Conservation (phyloP, 2,329 filamentous ascomycete genomes). For the Aspergillus aculeatus region DNA sequence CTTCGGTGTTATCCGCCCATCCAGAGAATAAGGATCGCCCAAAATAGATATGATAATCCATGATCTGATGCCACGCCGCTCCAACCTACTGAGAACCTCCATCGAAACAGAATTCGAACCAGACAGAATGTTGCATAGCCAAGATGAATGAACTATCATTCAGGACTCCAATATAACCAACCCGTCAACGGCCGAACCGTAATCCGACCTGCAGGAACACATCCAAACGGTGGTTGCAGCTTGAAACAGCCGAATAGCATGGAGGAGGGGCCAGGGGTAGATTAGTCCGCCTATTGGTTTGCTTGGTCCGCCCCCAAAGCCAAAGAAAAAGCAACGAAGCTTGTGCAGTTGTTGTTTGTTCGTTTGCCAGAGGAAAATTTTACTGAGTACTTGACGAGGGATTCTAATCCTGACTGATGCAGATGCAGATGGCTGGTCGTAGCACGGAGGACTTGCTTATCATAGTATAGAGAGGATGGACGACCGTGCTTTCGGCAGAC, state of each 20-base stretch:
- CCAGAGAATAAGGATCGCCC: not conserved
- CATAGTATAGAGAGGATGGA: not conserved
- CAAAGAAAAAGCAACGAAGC: no score
- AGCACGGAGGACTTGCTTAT: not conserved
- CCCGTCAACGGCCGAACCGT: constrained; percentile 9
- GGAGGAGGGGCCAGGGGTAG: not conserved
- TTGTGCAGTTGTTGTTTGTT: not conserved
- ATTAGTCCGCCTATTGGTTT: not conserved
- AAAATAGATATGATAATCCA: constrained; percentile 1
- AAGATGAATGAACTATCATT: no score
- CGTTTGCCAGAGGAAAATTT: no score
- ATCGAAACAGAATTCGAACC: not conserved
- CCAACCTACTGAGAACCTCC: not conserved
- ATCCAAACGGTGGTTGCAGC: constrained; percentile 11
- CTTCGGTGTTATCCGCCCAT: constrained; percentile 1
- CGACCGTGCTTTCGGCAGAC: not conserved
- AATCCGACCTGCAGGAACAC: constrained; percentile 11
- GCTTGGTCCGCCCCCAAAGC: not conserved
- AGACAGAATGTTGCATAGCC: no score
- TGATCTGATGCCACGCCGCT: not conserved
- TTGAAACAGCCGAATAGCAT: constrained; percentile 16
- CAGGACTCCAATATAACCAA: not conserved
- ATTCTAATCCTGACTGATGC: not conserved
- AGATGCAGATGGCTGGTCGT: not conserved
- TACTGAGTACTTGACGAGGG: not conserved